These are phyloP conservation scores for Cladorrhinum sp. DNA, from an alignment of 2,329 filamentous ascomycete species.

Conservation along the genomic window DNA sequence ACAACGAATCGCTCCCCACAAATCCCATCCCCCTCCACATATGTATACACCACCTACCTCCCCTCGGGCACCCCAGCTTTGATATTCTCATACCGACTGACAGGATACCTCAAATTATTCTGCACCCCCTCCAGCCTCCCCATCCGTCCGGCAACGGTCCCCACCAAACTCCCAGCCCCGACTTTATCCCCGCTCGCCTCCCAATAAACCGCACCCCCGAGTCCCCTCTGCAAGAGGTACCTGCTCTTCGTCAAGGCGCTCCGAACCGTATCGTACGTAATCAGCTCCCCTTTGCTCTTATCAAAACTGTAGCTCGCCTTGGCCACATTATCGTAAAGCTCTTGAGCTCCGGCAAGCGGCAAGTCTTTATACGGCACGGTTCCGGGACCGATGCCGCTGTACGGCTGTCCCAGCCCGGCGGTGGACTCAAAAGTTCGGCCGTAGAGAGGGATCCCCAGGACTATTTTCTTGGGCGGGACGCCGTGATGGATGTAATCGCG, in stretches of 20 bases:
- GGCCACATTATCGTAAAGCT: slow-evolving; percentile 54
- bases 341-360: slow-evolving; percentile 56
- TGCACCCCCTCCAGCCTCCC: slow-evolving; percentile 46
- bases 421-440: slow-evolving; percentile 72
- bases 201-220: slow-evolving; percentile 84
- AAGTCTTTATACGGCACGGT: slow-evolving; percentile 64
- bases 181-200: slow-evolving; percentile 67
- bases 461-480: slow-evolving; percentile 62
- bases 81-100: slow-evolving; percentile 58
- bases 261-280: slow-evolving; percentile 65
- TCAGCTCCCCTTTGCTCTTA: slow-evolving; percentile 52
- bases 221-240: slow-evolving; percentile 57
- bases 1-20: too few species aligned
- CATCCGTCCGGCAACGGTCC: slow-evolving; percentile 45
- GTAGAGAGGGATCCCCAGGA: slow-evolving; percentile 75
- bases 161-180: slow-evolving; percentile 56
- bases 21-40: not conserved
- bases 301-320: slow-evolving; percentile 74
- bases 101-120: slow-evolving; percentile 56
- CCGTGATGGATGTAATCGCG: slow-evolving; percentile 58
- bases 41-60: not conserved
- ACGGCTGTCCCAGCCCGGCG: slow-evolving; percentile 61
- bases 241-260: slow-evolving; percentile 59
- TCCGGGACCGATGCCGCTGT: slow-evolving; percentile 60
- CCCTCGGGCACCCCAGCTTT: slow-evolving; percentile 30